Evolutionary conservation across 2,329 filamentous ascomycete species (phyloP).

Genomic region (Cladophialophora psammophila): DNA sequence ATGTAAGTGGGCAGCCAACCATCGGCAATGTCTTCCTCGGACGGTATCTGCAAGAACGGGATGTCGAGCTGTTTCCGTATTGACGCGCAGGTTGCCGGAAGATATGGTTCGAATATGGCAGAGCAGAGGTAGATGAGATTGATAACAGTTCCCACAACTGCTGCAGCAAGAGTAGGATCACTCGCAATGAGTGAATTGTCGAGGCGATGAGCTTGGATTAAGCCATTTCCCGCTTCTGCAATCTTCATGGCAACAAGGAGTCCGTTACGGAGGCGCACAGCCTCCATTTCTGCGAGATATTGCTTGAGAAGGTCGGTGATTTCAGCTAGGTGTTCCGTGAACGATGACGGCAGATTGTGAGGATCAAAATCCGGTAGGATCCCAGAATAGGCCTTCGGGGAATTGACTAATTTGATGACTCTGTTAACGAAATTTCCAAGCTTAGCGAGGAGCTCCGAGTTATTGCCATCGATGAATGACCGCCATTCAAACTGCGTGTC

Average conservation of each 20-base stretch:
- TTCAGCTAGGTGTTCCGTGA: slow-evolving; percentile 51
- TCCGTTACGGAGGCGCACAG: slow-evolving; percentile 65
- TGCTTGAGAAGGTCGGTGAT: slow-evolving; percentile 62
- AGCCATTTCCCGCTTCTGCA: slow-evolving; percentile 65
- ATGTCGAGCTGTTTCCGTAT: slow-evolving; percentile 79
- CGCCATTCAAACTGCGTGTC: slow-evolving; percentile 93
- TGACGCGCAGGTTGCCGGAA: slow-evolving; percentile 76
- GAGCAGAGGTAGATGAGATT: slow-evolving; percentile 86
- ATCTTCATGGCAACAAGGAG: slow-evolving; percentile 63
- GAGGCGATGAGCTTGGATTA: slow-evolving; percentile 67
- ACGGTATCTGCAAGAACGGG: slow-evolving; percentile 67
- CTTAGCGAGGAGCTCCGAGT: slow-evolving; percentile 82
- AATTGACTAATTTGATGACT: slow-evolving; percentile 75
- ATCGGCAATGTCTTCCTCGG: slow-evolving; percentile 56
- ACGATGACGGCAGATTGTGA: slow-evolving; percentile 48
- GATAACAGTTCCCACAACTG: slow-evolving; percentile 77
- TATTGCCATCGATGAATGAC: slow-evolving; percentile 82
- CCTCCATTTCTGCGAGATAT: slow-evolving; percentile 66
- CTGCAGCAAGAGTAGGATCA: slow-evolving; percentile 65
- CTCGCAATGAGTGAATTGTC: slow-evolving; percentile 68
- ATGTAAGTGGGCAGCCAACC: slow-evolving; percentile 68
- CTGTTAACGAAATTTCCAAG: slow-evolving; percentile 77
- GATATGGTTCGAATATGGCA: slow-evolving; percentile 80
- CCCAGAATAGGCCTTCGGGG: slow-evolving; percentile 71
- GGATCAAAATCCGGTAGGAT: slow-evolving; percentile 68